Conservation (phyloP, 2,329 filamentous ascomycete species). For the Aureobasidium subglaciale region DNA sequence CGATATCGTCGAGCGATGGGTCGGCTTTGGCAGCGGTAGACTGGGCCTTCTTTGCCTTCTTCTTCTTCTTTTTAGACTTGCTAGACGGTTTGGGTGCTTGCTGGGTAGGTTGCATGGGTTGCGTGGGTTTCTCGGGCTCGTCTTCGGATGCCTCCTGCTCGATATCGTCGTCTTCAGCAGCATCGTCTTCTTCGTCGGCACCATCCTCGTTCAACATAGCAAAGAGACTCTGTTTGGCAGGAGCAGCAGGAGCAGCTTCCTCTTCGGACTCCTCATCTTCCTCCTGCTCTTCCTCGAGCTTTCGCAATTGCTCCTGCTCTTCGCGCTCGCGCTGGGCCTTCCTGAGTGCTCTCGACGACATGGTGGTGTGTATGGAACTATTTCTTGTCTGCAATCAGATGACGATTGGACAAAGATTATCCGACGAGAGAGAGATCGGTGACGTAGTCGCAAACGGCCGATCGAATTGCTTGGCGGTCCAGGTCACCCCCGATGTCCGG, state of each 20-base stretch:
- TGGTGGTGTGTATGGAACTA: conserved; percentile 26
- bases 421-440: background rate
- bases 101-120: conserved; percentile 10
- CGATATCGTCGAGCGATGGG: conserved; percentile 54
- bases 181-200: conserved; percentile 32
- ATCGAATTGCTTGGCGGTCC: background rate
- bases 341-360: conserved; percentile 61
- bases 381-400: background rate
- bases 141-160: conserved; percentile 31
- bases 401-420: background rate
- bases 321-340: conserved; percentile 57
- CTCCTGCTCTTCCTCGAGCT: conserved; percentile 26
- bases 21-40: conserved; percentile 23
- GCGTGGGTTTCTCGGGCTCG: conserved; percentile 17
- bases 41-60: conserved; percentile 51
- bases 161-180: conserved; percentile 28
- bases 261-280: conserved; percentile 29
- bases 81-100: conserved; percentile 17
- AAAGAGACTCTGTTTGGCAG: conserved; percentile 38
- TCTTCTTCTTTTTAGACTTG: conserved; percentile 39
- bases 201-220: conserved; percentile 38
- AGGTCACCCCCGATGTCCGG: background rate
- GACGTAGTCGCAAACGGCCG: background rate
- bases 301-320: conserved; percentile 44
- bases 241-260: conserved; percentile 19